Conservation (phyloP, 257 asterid species). For the Schizonepeta tenuifolia region DNA sequence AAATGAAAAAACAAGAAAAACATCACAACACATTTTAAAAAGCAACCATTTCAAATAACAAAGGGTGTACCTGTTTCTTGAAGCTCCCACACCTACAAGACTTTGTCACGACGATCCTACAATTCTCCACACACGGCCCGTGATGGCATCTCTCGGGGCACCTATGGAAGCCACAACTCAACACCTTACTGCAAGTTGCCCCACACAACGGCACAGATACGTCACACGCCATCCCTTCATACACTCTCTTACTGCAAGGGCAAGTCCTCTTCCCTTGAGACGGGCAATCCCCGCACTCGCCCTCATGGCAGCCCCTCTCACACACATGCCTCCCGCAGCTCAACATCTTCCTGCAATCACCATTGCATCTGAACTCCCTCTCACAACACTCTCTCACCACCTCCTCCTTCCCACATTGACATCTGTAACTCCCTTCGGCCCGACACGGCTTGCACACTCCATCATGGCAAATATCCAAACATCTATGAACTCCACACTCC, state of each 20-base stretch:
- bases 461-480: conserved; percentile 76
- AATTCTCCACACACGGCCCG: conserved; percentile 74
- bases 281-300: conserved; percentile 82
- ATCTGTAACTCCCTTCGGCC: conserved; percentile 55
- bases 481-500: conserved; percentile 70
- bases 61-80: conserved; percentile 71
- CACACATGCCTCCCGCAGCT: conserved; percentile 83
- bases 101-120: conserved; percentile 72
- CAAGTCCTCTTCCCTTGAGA: conserved; percentile 85
- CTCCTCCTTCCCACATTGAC: conserved; percentile 76
- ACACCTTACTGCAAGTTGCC: conserved; percentile 70
- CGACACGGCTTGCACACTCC: conserved; percentile 74
- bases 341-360: conserved; percentile 63
- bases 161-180: conserved; percentile 80
- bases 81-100: conserved; percentile 97
- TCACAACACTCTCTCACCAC: conserved; percentile 73
- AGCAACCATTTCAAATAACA: not conserved
- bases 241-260: conserved; percentile 82
- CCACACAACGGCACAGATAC: conserved; percentile 75
- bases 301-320: conserved; percentile 81
- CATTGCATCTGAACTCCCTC: conserved; percentile 73
- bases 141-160: conserved; percentile 97
- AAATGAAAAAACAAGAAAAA: not conserved
- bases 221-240: conserved; percentile 89
- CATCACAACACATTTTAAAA: not conserved